Conservation (phyloP, 768 basidiomycete species). For the Mycena leptocephala region DNA sequence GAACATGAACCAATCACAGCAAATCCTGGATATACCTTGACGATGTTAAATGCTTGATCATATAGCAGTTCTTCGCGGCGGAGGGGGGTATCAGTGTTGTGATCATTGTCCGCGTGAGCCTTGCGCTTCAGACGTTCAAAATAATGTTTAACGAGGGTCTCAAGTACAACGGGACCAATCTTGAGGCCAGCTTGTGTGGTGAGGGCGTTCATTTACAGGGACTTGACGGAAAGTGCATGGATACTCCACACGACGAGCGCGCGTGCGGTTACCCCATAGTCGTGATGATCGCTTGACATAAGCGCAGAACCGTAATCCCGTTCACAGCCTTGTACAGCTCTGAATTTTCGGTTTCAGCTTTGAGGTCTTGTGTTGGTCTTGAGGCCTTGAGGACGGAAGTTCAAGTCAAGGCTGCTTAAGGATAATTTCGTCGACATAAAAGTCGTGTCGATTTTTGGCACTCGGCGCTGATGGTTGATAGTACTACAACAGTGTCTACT, state of each 20-base stretch:
- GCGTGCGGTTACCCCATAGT: neutral
- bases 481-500: neutral
- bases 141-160: constrained; percentile 90
- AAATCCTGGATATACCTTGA: constrained; percentile 66
- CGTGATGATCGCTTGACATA: neutral
- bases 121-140: constrained; percentile 75
- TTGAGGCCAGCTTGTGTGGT: constrained; percentile 64
- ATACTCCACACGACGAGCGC: neutral
- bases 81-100: constrained; percentile 63
- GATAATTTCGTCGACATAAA: no score
- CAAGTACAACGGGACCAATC: constrained; percentile 81
- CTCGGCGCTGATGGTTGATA: neutral
- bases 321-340: no score
- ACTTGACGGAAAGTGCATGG: no score
- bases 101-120: constrained; percentile 46
- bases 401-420: no score
- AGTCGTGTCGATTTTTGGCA: neutral
- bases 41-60: constrained; percentile 83
- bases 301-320: no score
- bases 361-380: neutral
- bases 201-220: constrained; percentile 17
- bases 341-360: neutral
- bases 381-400: no score
- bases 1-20: neutral
- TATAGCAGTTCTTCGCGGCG: constrained; percentile 86